These are phyloP conservation scores for Aspergillus costaricaensis DNA, from an alignment of 2,329 filamentous ascomycete species.

Conservation along the genomic window DNA sequence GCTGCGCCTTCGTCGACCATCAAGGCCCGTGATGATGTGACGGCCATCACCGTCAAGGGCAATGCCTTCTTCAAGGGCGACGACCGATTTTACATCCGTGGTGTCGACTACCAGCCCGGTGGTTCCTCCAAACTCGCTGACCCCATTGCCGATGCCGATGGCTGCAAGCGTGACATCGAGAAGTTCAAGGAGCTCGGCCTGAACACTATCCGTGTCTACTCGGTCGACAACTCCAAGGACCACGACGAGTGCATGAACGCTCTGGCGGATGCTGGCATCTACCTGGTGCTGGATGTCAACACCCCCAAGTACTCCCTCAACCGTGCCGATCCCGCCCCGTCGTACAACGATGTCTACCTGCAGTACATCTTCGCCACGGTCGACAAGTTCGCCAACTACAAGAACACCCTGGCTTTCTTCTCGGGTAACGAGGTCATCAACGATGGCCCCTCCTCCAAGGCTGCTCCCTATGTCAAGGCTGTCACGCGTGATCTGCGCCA, in stretches of 20 bases:
- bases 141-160: conserved; percentile 69
- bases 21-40: conserved; percentile 49
- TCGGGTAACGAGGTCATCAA: conserved; percentile 82
- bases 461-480: conserved; percentile 76
- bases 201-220: conserved; percentile 92
- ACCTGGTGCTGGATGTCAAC: conserved; percentile 90
- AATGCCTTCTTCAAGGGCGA: conserved; percentile 67
- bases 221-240: conserved; percentile 78
- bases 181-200: conserved; percentile 83
- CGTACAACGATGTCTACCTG: conserved; percentile 86
- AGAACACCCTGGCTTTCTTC: conserved; percentile 86
- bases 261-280: conserved; percentile 82
- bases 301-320: conserved; percentile 88
- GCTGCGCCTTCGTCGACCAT: conserved; percentile 41
- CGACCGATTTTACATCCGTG: conserved; percentile 57
- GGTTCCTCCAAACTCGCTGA: conserved; percentile 66
- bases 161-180: conserved; percentile 76
- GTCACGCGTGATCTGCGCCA: conserved; percentile 75
- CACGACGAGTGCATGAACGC: conserved; percentile 85
- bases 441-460: conserved; percentile 63
- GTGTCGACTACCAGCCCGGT: conserved; percentile 66
- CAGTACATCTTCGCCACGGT: conserved; percentile 86
- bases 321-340: conserved; percentile 68
- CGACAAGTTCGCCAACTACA: conserved; percentile 77
- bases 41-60: conserved; percentile 63